A percentile compares a stretch with the other conserved stretches of the same genome.
Conservation (phyloP, 495 filamentous ascomycete genomes). For the Bacidia gigantensis region DNA sequence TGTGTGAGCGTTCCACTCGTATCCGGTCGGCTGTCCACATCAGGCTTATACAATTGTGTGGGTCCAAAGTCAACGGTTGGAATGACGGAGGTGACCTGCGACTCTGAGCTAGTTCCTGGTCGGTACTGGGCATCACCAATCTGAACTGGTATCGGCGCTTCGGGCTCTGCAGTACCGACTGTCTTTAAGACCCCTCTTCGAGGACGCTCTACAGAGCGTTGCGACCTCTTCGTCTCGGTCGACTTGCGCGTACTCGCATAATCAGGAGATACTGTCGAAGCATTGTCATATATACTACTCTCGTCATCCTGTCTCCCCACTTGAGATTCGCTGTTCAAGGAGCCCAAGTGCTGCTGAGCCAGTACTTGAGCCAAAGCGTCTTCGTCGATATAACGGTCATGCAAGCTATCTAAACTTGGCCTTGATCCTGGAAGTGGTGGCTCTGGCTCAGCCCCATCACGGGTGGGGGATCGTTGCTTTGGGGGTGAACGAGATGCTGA, state of each 20-base stretch:
- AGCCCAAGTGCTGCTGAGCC: constrained; percentile 23
- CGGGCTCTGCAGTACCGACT: constrained; percentile 46
- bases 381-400: constrained; percentile 49
- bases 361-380: constrained; percentile 42
- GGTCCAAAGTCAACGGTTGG: constrained; percentile 79
- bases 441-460: background rate
- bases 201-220: constrained; percentile 49
- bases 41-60: constrained; percentile 54
- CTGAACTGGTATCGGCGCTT: constrained; percentile 33
- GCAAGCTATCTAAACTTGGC: constrained; percentile 50
- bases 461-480: background rate
- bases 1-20: constrained; percentile 16
- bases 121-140: constrained; percentile 49
- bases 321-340: constrained; percentile 19
- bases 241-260: constrained; percentile 62
- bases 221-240: constrained; percentile 43
- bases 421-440: constrained; percentile 19
- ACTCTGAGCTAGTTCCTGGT: constrained; percentile 21
- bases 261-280: constrained; percentile 36
- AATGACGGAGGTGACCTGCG: constrained; percentile 37
- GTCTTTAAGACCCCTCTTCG: constrained; percentile 74
- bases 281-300: constrained; percentile 38
- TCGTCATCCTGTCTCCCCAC: constrained; percentile 22
- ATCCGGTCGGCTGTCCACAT: constrained; percentile 14
- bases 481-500: background rate